Evolutionary conservation across 2,329 filamentous ascomycete species (phyloP).

Genomic region (Microdochium paspali): DNA sequence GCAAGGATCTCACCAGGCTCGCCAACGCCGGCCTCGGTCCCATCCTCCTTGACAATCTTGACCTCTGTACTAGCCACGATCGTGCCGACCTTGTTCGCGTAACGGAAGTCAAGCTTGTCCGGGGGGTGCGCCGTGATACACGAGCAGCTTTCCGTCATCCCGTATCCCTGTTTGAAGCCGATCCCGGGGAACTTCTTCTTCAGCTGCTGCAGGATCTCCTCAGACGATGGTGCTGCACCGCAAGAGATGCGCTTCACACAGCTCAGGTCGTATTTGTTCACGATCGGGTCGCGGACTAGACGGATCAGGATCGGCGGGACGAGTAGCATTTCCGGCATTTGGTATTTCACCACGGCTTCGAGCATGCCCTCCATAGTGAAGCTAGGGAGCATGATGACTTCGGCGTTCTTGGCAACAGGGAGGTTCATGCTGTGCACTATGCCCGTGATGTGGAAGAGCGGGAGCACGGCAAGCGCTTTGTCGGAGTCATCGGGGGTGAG

Average conservation of each 20-base stretch:
- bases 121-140: slow-evolving; percentile 55
- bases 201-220: slow-evolving; percentile 47
- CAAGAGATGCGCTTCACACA: slow-evolving; percentile 46
- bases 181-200: slow-evolving; percentile 46
- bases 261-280: slow-evolving; percentile 45
- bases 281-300: slow-evolving; percentile 45
- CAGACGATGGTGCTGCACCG: slow-evolving; percentile 48
- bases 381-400: slow-evolving; percentile 53
- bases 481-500: slow-evolving; percentile 38
- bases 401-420: slow-evolving; percentile 52
- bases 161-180: slow-evolving; percentile 57
- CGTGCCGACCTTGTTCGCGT: slow-evolving; percentile 45
- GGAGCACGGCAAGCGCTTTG: slow-evolving; percentile 46
- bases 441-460: slow-evolving; percentile 55
- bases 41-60: slow-evolving; percentile 48
- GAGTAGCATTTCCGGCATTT: slow-evolving; percentile 44
- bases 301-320: slow-evolving; percentile 54
- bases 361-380: slow-evolving; percentile 56
- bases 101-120: slow-evolving; percentile 43
- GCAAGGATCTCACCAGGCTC: slow-evolving; percentile 41
- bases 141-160: slow-evolving; percentile 57
- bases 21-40: slow-evolving; percentile 38
- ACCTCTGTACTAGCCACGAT: slow-evolving; percentile 50
- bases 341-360: slow-evolving; percentile 37
- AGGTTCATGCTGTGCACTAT: slow-evolving; percentile 54